Evolutionary conservation across 1,284 basidiomycete species (phyloP), one percentile per base, ranked within the genome.

Genomic region (Kwoniella shivajii): DNA sequence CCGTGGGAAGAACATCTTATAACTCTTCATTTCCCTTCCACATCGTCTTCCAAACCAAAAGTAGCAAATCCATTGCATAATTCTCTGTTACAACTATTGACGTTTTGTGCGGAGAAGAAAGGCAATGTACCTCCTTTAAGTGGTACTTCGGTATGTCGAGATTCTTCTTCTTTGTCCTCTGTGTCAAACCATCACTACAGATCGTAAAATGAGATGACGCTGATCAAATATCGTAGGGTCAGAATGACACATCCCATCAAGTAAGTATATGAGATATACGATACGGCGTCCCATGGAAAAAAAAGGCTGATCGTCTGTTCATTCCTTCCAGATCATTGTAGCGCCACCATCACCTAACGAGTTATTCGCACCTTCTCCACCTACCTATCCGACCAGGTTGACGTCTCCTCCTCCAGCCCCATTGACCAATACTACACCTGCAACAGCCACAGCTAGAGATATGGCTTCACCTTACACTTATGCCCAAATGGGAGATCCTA

Each of bases 1-100:
- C 75, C 75, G 22, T 77, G 73, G 73, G 75, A 77, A 59, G 75
- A 74, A 55, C 75, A 77, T 54, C 61, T 77, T 26, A 72, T 77
- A 50, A 72, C 67, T 5, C 46, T 66, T 2, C 36, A 50, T 59
- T 59, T 63, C 45, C 11, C 55, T 59, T 57, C 43, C n/a, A 43
- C 18, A 30, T 16, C 33, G 13, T 34, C 54, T 9, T 20, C 49
- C 16, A 26, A 30, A 22, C 27, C 46, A 29, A 53, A 20, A 42
- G n/a, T n/a, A n/a, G n/a, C n/a, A n/a, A 65, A 62, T 36, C 55
- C 65, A 20, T 57, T 77, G 6, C 56, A 63, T 1, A 50, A 31
- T 0, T 69, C 72, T n/a, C 54, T 77, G 2, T 47, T 74, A 26
- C 65, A 70, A 56, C 54, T 74, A 5, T 45, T 69, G 22, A 69